Conservation (phyloP, 148 eudicot species). For the Diospyros lotus region DNA sequence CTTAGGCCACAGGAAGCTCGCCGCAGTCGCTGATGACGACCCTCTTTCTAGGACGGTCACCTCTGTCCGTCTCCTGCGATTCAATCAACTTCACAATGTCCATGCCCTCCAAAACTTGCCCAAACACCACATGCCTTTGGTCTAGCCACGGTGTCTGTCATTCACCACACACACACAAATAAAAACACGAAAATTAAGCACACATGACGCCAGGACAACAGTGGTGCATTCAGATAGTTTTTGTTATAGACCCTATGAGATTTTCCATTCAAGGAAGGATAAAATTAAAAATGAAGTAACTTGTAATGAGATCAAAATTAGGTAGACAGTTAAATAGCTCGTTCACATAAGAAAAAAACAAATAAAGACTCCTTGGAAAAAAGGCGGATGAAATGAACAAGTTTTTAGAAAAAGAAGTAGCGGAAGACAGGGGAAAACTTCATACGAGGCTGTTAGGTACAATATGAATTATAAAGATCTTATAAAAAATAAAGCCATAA, state of each 20-base stretch:
- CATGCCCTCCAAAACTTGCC: slow-evolving; percentile 94
- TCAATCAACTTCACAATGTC: slow-evolving; percentile 78
- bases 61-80: slow-evolving; percentile 84
- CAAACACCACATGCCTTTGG: slow-evolving; percentile 84
- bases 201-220: background rate
- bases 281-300: too few species aligned
- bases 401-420: too few species aligned
- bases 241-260: too few species aligned
- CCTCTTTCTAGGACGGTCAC: slow-evolving; percentile 80
- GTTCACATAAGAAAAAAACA: too few species aligned
- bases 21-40: slow-evolving; percentile 82
- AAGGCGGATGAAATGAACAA: too few species aligned
- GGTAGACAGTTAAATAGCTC: too few species aligned
- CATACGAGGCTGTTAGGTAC: background rate
- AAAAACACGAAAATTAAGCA: background rate
- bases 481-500: too few species aligned
- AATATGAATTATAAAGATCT: too few species aligned
- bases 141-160: slow-evolving; percentile 96
- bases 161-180: slow-evolving; percentile 1
- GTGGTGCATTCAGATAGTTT: too few species aligned
- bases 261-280: too few species aligned
- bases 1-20: slow-evolving; percentile 69
- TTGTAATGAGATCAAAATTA: too few species aligned
- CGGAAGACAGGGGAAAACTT: background rate
- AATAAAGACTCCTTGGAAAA: too few species aligned